Conservation (phyloP, 768 basidiomycete species). For the Rubroboletus pulcherrimus region DNA sequence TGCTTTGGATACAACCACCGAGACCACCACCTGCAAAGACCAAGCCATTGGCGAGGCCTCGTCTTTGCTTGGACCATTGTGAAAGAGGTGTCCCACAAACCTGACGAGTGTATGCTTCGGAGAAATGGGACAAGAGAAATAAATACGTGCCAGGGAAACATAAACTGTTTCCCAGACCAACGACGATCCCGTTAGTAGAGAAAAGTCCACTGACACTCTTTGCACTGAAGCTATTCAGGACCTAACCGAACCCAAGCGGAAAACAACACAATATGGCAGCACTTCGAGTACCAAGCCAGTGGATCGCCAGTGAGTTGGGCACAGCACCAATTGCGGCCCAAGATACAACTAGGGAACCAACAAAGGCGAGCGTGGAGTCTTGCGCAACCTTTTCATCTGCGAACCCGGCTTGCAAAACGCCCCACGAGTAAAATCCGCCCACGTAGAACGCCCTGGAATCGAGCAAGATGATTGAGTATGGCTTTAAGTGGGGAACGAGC, state of each 20-base stretch:
- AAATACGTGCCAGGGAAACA: slow-evolving; percentile 21
- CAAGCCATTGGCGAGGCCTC: slow-evolving; percentile 34
- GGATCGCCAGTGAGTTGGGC: slow-evolving; percentile 29
- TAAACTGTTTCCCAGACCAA: slow-evolving; percentile 28
- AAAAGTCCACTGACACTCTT: slow-evolving; percentile 23
- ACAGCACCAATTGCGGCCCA: slow-evolving; percentile 29
- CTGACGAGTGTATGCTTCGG: slow-evolving; percentile 1
- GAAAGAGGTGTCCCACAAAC: slow-evolving; percentile 33
- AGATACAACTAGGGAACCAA: slow-evolving; percentile 30
- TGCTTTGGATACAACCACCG: slow-evolving; percentile 31
- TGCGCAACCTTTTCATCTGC: slow-evolving; percentile 24
- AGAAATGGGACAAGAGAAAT: not conserved
- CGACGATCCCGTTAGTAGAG: slow-evolving; percentile 29
- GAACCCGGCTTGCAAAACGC: slow-evolving; percentile 29
- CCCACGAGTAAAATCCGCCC: slow-evolving; percentile 30
- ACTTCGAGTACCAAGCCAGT: slow-evolving; percentile 28
- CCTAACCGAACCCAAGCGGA: slow-evolving; percentile 27
- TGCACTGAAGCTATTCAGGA: slow-evolving; percentile 25
- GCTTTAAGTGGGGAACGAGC: not conserved
- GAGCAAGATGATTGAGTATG: not conserved
- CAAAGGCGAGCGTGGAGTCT: slow-evolving; percentile 29
- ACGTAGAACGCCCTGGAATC: slow-evolving; percentile 24
- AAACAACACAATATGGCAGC: slow-evolving; percentile 27
- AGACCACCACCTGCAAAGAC: slow-evolving; percentile 32
- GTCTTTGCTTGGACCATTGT: slow-evolving; percentile 33